Evolutionary conservation across 2,329 filamentous ascomycete species (phyloP), one percentile per base, ranked within the genome.

Genomic region (Botrytis elliptica): DNA sequence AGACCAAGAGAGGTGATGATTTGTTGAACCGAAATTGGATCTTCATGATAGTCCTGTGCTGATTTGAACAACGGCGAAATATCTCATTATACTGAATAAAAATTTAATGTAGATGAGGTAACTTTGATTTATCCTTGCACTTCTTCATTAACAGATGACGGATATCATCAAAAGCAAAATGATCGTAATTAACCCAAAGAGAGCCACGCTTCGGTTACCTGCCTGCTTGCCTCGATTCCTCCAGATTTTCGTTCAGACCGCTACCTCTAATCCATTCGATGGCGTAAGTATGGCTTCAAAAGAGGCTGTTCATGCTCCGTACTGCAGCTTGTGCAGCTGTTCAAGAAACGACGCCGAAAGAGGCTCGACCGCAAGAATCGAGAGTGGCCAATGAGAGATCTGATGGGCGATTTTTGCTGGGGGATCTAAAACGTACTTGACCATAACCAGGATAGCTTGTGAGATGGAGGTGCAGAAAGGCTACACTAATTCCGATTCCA

Each of bases 1-100:
- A 44, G 70, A 59, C n/a, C 65, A 33, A 29, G 59, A 12, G 22
- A n/a, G 29, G 52, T 36, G 29, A 60, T 36, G 29, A 60, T 38
- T 67, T 72, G n/a, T 20, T 22, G 38, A 55, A 68, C 57, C 46
- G 63, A 72, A 68, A 68, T 67, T 72, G 62, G 63, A 67, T 72
- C 44, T 29, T 46, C 46, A n/a, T 42, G 49, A 72, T 67, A 60
- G 25, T 46, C 40, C 59, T 67, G 46, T n/a, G 40, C 44, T 66
- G 33, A 52, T 40, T 12, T 65, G n/a, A 70, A 59, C 18, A 33
- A 63, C 57, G n/a, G 42, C 22, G n/a, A 42, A 44, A 40, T 33
- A 44, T n/a, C 8, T 62, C 29, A 46, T 25, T 63, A 57, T 63
- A 29, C 10, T 67, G 40, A 60, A 38, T 60, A 57, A 60, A 72